phyloP scores from a whole-genome alignment of 169 alveolate species.

The Perkinsus marinus region DNA sequence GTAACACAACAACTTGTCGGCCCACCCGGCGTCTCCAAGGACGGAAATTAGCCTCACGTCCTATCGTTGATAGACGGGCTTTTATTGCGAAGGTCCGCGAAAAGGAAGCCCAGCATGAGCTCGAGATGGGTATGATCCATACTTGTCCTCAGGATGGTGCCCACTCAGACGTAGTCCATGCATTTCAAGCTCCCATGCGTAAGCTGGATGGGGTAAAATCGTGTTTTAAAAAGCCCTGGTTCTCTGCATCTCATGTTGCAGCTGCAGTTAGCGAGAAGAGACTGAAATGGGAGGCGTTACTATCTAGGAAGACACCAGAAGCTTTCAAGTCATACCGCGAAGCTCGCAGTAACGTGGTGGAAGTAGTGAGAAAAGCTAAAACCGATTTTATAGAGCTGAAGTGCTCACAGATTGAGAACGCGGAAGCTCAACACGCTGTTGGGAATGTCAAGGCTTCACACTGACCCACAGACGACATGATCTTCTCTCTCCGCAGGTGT shows the following conservation, averaged over 20 bases:
- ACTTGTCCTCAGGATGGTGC: background rate
- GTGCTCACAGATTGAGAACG: too few relatives aligned
- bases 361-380: background rate
- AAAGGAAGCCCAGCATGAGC: background rate
- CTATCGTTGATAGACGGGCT: background rate
- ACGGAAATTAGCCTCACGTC: background rate
- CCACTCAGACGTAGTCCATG: background rate
- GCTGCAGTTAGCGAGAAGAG: background rate
- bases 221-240: background rate
- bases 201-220: background rate
- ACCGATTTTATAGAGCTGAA: too few relatives aligned
- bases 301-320: background rate
- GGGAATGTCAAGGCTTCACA: too few relatives aligned
- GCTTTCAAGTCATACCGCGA: background rate
- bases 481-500: too few relatives aligned
- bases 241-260: background rate
- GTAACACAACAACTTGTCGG: background rate
- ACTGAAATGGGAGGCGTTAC: background rate
- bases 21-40: background rate
- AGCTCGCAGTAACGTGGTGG: background rate
- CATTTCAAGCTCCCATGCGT: background rate
- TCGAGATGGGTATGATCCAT: background rate
- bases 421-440: too few relatives aligned
- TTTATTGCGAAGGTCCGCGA: background rate
- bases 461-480: too few relatives aligned